Conservation (phyloP, 208 protist genomes). For the Tetramitus jugosus region DNA sequence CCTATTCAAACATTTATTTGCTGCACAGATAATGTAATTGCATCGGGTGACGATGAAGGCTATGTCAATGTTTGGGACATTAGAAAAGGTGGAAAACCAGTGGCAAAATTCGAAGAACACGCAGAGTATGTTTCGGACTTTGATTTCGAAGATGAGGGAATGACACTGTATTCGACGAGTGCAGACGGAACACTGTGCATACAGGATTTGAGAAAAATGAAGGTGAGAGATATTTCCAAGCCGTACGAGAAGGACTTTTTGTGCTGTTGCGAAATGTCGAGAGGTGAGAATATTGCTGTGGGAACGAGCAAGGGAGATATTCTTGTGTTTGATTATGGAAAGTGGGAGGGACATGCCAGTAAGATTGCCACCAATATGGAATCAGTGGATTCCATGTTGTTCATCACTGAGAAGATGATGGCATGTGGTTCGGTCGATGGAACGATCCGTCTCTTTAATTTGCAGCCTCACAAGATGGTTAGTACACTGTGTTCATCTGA, state of each 20-base stretch:
- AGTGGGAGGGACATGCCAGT: background rate
- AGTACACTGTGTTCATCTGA: background rate
- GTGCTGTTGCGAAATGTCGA: background rate
- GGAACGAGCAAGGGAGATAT: background rate
- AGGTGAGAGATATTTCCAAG: background rate
- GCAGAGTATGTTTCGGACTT: background rate
- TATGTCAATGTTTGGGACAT: constrained; percentile 1
- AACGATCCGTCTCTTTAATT: background rate
- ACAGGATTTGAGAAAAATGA: background rate
- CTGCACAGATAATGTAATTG: background rate
- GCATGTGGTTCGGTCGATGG: background rate
- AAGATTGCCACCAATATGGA: background rate
- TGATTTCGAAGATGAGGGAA: background rate
- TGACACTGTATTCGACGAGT: background rate
- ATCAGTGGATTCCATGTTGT: background rate
- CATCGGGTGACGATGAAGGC: constrained; percentile 11
- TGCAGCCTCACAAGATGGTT: background rate
- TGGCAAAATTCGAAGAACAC: background rate
- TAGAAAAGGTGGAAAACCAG: background rate
- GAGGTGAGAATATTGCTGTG: background rate
- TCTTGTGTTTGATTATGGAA: background rate
- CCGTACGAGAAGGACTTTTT: background rate
- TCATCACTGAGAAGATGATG: background rate
- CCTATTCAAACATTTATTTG: constrained; percentile 7
- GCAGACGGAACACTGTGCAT: background rate